These are phyloP conservation scores for Termitomyces sp. DNA, from an alignment of 768 basidiomycete genomes.

Conservation along the genomic window DNA sequence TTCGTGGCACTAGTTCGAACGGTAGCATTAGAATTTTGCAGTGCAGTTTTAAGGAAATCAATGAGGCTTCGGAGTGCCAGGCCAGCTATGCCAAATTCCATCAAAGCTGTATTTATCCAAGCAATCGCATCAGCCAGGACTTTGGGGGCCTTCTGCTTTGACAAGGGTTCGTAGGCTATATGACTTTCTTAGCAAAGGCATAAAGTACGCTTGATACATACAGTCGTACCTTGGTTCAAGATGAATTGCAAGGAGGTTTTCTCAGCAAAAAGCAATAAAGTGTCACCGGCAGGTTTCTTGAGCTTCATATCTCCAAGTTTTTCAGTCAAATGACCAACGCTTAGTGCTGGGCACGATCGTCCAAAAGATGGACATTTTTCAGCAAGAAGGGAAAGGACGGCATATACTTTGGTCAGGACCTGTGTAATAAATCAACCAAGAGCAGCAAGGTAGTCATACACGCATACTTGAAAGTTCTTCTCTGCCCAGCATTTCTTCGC, in stretches of 20 bases:
- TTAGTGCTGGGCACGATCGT: slow-evolving; percentile 77
- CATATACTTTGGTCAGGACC: slow-evolving; percentile 91
- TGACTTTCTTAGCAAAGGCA: slow-evolving; percentile 3
- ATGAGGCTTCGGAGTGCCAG: slow-evolving; percentile 80
- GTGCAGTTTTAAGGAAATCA: slow-evolving; percentile 80
- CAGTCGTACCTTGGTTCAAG: slow-evolving; percentile 69
- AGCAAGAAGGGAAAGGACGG: slow-evolving; percentile 66
- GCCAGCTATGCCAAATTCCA: slow-evolving; percentile 89
- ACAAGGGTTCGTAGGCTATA: slow-evolving; percentile 86
- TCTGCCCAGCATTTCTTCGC: slow-evolving; percentile 96
- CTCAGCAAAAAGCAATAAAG: slow-evolving; percentile 79
- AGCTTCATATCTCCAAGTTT: slow-evolving; percentile 96
- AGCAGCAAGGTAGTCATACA: not conserved
- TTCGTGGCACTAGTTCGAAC: slow-evolving; percentile 95
- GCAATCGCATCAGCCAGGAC: slow-evolving; percentile 85
- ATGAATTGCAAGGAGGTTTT: slow-evolving; percentile 94
- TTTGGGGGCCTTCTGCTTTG: slow-evolving; percentile 96
- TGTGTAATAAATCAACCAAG: slow-evolving; percentile 23
- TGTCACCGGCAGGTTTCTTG: slow-evolving; percentile 93
- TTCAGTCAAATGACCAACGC: slow-evolving; percentile 78
- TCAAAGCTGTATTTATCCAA: slow-evolving; percentile 84
- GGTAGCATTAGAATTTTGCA: slow-evolving; percentile 91
- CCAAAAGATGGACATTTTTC: slow-evolving; percentile 80
- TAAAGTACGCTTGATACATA: not conserved
- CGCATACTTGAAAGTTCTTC: slow-evolving; percentile 91